Evolutionary conservation across 2,329 filamentous ascomycete species (phyloP).

Genomic region (Pyrenophora teres): DNA sequence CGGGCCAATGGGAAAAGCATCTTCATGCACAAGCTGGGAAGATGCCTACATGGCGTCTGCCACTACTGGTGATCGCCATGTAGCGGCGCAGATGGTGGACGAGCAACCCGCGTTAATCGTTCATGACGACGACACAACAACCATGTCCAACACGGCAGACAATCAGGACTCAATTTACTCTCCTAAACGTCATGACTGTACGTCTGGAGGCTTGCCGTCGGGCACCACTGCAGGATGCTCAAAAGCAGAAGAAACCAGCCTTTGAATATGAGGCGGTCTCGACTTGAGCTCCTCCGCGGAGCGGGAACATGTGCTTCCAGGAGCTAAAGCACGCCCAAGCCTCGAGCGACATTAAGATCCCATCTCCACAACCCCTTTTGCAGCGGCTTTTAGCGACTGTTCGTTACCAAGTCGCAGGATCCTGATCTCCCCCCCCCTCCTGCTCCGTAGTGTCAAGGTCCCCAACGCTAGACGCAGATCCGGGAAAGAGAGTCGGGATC

Average conservation of each 20-base stretch:
- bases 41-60: not conserved
- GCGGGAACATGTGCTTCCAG: too few species aligned
- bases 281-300: too few species aligned
- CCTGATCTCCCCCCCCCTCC: not conserved
- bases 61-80: not conserved
- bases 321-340: too few species aligned
- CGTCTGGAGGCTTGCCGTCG: too few species aligned
- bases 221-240: too few species aligned
- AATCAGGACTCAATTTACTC: too few species aligned
- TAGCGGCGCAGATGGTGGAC: not conserved
- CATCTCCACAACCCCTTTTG: not conserved
- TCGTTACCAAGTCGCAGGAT: not conserved
- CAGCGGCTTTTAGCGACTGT: not conserved
- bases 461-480: conserved; percentile 1
- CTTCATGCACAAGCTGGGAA: not conserved
- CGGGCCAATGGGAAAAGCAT: not conserved
- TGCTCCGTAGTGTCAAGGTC: not conserved
- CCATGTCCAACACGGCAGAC: too few species aligned
- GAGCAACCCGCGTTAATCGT: too few species aligned
- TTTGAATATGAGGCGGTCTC: too few species aligned
- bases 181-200: too few species aligned
- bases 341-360: not conserved
- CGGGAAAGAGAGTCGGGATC: conserved; percentile 2
- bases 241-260: too few species aligned
- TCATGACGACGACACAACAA: too few species aligned